Conservation (phyloP, 2,329 filamentous ascomycete genomes). For the Diaporthe longicolla region DNA sequence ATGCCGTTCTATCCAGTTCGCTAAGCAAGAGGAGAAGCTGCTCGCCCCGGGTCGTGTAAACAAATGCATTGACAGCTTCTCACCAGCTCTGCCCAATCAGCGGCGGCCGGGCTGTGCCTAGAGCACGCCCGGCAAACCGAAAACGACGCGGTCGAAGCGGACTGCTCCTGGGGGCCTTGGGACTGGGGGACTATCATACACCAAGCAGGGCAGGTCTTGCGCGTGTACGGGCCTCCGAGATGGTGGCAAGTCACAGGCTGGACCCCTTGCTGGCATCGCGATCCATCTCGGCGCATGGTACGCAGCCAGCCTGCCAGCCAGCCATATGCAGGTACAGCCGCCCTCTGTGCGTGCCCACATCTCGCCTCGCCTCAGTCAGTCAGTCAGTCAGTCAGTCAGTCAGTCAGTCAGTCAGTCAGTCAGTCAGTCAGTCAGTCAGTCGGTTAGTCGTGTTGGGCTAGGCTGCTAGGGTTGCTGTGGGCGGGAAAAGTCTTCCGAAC, state of each 20-base stretch:
- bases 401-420: not conserved
- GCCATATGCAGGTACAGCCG: constrained; percentile 37
- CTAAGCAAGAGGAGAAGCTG: constrained; percentile 5
- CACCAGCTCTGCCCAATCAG: constrained; percentile 8
- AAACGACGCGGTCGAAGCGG: constrained; percentile 22
- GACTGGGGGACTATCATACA: not conserved
- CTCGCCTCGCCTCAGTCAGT: not conserved
- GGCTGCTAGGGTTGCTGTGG: constrained; percentile 2
- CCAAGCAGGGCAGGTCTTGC: constrained; percentile 20
- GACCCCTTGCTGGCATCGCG: constrained; percentile 12
- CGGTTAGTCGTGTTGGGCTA: not conserved
- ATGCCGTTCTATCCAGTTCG: constrained; percentile 6
- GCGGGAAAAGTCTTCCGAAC: constrained; percentile 34
- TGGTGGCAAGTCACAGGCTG: not conserved
- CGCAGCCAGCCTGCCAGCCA: not conserved
- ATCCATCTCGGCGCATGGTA: constrained; percentile 18
- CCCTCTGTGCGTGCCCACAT: constrained; percentile 20
- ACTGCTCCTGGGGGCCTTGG: not conserved
- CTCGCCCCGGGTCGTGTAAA: constrained; percentile 6
- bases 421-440: no score
- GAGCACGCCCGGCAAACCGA: constrained; percentile 30
- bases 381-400: not conserved
- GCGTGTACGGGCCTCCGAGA: not conserved
- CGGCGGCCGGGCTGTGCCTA: not conserved
- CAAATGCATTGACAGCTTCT: constrained; percentile 14